Conservation (phyloP, 2,329 filamentous ascomycete genomes). For the Penicillium corylophilum region DNA sequence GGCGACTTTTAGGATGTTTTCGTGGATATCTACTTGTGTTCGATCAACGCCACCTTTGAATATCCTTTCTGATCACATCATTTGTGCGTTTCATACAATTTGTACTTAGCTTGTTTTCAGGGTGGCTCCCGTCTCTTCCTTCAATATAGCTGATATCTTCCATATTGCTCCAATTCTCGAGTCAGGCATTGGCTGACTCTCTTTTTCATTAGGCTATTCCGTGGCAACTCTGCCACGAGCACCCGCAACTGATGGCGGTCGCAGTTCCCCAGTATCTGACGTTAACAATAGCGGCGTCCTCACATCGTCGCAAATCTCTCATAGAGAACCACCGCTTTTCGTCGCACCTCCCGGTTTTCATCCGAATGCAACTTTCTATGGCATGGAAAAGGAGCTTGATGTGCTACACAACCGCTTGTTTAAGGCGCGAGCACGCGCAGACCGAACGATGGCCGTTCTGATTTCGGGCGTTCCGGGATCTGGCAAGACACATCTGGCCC, state of each 20-base stretch:
- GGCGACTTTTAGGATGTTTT: neutral
- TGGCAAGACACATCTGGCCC: constrained; percentile 68
- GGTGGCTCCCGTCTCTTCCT: constrained; percentile 20
- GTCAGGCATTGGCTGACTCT: constrained; percentile 38
- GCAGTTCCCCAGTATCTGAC: constrained; percentile 26
- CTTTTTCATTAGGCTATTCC: constrained; percentile 33
- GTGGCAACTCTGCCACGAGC: constrained; percentile 22
- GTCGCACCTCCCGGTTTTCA: constrained; percentile 58
- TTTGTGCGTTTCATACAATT: neutral
- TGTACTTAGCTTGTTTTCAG: constrained; percentile 17
- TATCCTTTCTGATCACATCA: neutral
- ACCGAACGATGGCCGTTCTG: constrained; percentile 63
- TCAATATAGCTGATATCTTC: constrained; percentile 19
- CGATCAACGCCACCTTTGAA: neutral
- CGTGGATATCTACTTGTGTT: neutral
- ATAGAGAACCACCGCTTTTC: constrained; percentile 34
- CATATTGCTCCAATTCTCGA: constrained; percentile 13
- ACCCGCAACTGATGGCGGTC: constrained; percentile 25
- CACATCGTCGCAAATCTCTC: constrained; percentile 21
- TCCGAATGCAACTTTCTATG: constrained; percentile 63
- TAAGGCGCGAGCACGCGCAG: constrained; percentile 56
- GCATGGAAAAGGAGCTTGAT: constrained; percentile 59
- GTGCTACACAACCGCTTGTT: constrained; percentile 60
- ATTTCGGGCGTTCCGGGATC: constrained; percentile 65
- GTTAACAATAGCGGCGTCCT: constrained; percentile 25